These are phyloP conservation scores for Bipolaris cookei DNA, from an alignment of 2,329 filamentous ascomycete species.

Conservation along the genomic window DNA sequence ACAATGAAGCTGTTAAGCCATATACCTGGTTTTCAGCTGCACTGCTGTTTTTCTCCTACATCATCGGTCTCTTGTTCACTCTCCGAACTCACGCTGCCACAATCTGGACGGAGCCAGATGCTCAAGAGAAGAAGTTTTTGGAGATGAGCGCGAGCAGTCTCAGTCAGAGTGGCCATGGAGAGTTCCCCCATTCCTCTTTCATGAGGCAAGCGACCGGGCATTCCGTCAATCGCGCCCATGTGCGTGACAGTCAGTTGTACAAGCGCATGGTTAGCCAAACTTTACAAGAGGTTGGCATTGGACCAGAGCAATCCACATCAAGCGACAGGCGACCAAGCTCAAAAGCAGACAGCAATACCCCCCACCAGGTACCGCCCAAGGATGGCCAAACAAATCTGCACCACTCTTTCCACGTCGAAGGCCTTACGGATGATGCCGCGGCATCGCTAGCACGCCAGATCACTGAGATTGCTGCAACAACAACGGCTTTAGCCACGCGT, in stretches of 20 bases:
- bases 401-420: conserved; percentile 61
- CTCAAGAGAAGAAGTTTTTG: conserved; percentile 53
- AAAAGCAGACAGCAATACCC: conserved; percentile 38
- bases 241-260: conserved; percentile 87
- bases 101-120: conserved; percentile 83
- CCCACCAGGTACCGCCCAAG: conserved; percentile 47
- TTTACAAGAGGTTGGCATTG: conserved; percentile 78
- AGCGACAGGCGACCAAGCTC: conserved; percentile 41
- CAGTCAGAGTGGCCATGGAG: conserved; percentile 39
- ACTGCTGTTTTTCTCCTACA: conserved; percentile 88
- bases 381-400: conserved; percentile 46
- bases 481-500: conserved; percentile 82
- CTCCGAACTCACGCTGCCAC: conserved; percentile 93
- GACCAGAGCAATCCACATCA: conserved; percentile 58
- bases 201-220: conserved; percentile 38
- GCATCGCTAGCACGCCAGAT: conserved; percentile 82
- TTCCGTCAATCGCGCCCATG: conserved; percentile 59
- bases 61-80: conserved; percentile 94
- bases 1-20: conserved; percentile 85
- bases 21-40: conserved; percentile 90
- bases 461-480: conserved; percentile 91
- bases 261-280: conserved; percentile 93
- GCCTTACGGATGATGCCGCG: conserved; percentile 83
- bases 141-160: conserved; percentile 49
- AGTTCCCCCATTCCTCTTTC: conserved; percentile 41